Evolutionary conservation across 2,329 filamentous ascomycete genomes (phyloP).

Genomic region (Leptographium wingfieldii): DNA sequence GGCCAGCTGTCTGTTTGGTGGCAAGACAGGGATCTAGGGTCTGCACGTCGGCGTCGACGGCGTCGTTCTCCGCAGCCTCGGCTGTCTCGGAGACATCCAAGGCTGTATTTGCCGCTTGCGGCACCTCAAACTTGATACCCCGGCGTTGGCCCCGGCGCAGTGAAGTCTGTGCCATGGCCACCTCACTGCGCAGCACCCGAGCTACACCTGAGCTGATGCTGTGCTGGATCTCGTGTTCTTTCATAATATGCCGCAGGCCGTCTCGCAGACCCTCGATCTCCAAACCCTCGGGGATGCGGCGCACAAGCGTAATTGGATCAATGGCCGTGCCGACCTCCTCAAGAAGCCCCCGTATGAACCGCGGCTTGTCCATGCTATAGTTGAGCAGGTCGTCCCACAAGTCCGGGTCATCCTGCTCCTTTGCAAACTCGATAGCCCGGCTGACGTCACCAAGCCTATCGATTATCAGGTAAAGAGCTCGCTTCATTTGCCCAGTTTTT

Average conservation of each 20-base stretch:
- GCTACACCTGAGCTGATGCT: constrained; percentile 87
- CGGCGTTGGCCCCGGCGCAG: constrained; percentile 68
- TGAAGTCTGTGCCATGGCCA: constrained; percentile 68
- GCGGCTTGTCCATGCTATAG: constrained; percentile 95
- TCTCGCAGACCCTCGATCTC: constrained; percentile 85
- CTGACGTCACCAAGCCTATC: constrained; percentile 83
- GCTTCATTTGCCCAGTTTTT: constrained; percentile 88
- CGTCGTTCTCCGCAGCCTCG: background rate
- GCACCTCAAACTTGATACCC: constrained; percentile 80
- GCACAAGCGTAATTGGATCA: constrained; percentile 79
- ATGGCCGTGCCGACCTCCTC: constrained; percentile 92
- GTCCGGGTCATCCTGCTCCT: constrained; percentile 82
- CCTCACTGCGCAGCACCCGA: constrained; percentile 74
- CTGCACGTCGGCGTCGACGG: constrained; percentile 21
- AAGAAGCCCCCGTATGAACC: constrained; percentile 81
- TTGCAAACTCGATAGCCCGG: constrained; percentile 88
- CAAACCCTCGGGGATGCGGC: constrained; percentile 81
- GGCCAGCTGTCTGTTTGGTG: constrained; percentile 26
- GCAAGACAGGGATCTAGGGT: too few relatives aligned
- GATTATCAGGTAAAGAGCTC: constrained; percentile 84
- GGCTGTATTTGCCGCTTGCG: constrained; percentile 19
- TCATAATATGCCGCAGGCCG: constrained; percentile 79
- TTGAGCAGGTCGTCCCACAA: constrained; percentile 90
- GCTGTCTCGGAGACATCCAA: background rate
- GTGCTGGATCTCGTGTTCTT: constrained; percentile 90